phyloP scores from a whole-genome alignment of 306 rosid species.

The Mimosa pudica region DNA sequence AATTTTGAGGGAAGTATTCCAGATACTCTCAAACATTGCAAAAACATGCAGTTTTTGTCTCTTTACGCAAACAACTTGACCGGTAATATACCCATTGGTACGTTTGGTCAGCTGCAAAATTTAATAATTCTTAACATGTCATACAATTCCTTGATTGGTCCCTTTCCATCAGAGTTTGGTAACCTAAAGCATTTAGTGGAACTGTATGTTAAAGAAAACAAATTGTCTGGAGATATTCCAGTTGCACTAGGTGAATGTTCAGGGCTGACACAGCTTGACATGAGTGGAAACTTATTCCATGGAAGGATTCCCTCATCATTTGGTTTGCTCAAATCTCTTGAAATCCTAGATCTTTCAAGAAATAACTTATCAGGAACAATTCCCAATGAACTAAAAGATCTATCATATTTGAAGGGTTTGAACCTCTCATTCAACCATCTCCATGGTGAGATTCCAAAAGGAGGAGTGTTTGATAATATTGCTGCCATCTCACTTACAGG shows the following conservation, averaged over 20 bases:
- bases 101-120: too few species aligned
- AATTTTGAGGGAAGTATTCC: too few species aligned
- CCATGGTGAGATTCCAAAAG: slow-evolving; percentile 42
- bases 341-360: slow-evolving; percentile 34
- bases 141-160: slow-evolving; percentile 27
- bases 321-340: slow-evolving; percentile 20
- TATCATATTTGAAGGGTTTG: background rate
- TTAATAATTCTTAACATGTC: too few species aligned
- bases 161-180: slow-evolving; percentile 36
- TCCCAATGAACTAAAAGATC: slow-evolving; percentile 25
- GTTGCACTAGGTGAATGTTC: slow-evolving; percentile 23
- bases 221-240: slow-evolving; percentile 34
- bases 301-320: slow-evolving; percentile 34
- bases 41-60: too few species aligned
- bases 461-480: slow-evolving; percentile 38
- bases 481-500: slow-evolving; percentile 25
- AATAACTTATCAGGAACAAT: slow-evolving; percentile 39
- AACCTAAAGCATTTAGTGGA: slow-evolving; percentile 26
- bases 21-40: too few species aligned
- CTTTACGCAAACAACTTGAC: background rate
- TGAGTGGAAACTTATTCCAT: slow-evolving; percentile 17
- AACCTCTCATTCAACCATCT: slow-evolving; percentile 46
- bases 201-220: background rate
- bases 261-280: background rate
- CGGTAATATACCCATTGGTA: slow-evolving; percentile 12